Evolutionary conservation across 192 early-diverging fungal genomes (phyloP).

Genomic region (Mortierella alpina): DNA sequence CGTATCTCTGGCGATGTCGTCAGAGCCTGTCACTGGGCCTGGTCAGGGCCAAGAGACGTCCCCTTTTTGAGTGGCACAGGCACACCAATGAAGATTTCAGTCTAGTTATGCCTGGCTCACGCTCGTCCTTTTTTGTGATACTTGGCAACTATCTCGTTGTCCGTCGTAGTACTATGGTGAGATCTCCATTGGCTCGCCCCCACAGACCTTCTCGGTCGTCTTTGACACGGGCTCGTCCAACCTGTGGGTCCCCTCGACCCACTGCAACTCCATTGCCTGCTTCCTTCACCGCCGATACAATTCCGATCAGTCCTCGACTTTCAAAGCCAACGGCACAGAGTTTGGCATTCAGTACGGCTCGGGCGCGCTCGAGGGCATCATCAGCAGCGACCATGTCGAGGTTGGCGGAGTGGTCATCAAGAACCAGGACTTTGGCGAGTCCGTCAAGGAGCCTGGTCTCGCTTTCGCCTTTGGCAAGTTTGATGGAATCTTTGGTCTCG

Average conservation of each 20-base stretch:
- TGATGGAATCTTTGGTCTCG: slow-evolving; percentile 97
- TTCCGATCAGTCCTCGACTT: slow-evolving; percentile 79
- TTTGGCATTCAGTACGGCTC: slow-evolving; percentile 97
- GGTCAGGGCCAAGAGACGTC: no score
- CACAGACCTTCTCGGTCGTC: slow-evolving; percentile 91
- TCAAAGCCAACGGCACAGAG: slow-evolving; percentile 90
- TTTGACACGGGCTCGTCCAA: slow-evolving; percentile 98
- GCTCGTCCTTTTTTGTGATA: background rate
- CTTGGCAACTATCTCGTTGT: no score
- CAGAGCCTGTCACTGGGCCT: no score
- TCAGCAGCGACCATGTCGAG: slow-evolving; percentile 73
- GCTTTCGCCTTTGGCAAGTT: slow-evolving; percentile 96
- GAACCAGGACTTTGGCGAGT: slow-evolving; percentile 93
- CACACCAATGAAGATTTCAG: no score
- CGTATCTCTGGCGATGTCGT: no score
- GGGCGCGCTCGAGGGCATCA: slow-evolving; percentile 95
- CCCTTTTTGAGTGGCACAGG: no score
- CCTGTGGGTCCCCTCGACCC: slow-evolving; percentile 95
- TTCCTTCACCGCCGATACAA: slow-evolving; percentile 94
- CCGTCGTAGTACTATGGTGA: slow-evolving; percentile 90
- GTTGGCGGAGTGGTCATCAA: slow-evolving; percentile 81
- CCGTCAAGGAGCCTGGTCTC: slow-evolving; percentile 95
- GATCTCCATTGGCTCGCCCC: slow-evolving; percentile 87
- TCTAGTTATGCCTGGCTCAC: background rate
- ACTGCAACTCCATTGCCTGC: slow-evolving; percentile 95